These are phyloP conservation scores for Hypoxylon sp. DNA, from an alignment of 2,329 filamentous ascomycete species.

Conservation along the genomic window DNA sequence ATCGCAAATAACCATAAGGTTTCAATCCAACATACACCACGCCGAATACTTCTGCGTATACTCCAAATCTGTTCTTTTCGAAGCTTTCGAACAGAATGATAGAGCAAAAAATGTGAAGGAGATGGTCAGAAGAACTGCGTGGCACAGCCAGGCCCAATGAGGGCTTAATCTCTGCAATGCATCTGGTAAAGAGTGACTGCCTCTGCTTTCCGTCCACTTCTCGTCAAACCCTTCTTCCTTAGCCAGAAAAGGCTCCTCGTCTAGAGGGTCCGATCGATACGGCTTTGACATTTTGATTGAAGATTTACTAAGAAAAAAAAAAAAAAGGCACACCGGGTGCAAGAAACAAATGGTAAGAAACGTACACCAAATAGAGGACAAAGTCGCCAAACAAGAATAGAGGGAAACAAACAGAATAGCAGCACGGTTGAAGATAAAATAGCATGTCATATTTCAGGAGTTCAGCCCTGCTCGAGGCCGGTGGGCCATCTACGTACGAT, in stretches of 20 bases:
- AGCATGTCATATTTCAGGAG: conserved; percentile 3
- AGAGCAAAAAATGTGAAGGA: conserved; percentile 53
- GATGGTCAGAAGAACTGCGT: conserved; percentile 51
- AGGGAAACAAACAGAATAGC: conserved; percentile 18
- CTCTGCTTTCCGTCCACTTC: conserved; percentile 37
- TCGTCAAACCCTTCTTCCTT: conserved; percentile 40
- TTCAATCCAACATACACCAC: conserved; percentile 50
- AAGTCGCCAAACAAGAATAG: conserved; percentile 17
- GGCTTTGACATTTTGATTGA: conserved; percentile 46
- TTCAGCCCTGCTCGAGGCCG: conserved; percentile 15
- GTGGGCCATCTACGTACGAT: conserved; percentile 18
- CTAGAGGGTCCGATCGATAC: conserved; percentile 49
- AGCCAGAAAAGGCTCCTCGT: conserved; percentile 50
- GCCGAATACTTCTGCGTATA: conserved; percentile 55
- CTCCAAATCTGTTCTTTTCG: conserved; percentile 46
- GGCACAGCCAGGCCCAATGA: conserved; percentile 53
- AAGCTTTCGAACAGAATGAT: conserved; percentile 51
- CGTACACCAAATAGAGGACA: conserved; percentile 18
- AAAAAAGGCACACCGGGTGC: conserved; percentile 45
- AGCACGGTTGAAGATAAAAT: conserved; percentile 13
- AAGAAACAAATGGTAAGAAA: conserved; percentile 29
- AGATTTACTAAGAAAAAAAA: conserved; percentile 25
- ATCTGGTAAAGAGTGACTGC: conserved; percentile 24
- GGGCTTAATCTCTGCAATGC: conserved; percentile 38
- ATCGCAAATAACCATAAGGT: neutral